Base-by-base conservation (phyloP, 305 asterid genomes). In the Coffea humblotiana region DNA sequence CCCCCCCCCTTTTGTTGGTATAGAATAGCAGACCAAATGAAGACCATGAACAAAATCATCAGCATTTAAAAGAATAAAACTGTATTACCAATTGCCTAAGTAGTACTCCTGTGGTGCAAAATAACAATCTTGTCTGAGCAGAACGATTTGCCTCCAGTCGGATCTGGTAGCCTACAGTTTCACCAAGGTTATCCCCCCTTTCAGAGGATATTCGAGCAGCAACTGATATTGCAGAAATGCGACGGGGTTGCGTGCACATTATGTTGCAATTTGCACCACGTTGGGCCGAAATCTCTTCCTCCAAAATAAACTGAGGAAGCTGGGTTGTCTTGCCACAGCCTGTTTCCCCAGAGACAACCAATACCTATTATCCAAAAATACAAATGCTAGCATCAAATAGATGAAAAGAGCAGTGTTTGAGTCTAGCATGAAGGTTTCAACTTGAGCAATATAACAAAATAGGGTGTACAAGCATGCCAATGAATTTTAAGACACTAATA, bases 311-410 rank as follows among this genome's bases (percentile, higher is more conserved):
- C 61, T 95, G 99, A 84, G 99, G 99, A 85, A 95, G 99, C 88
- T 95, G 99, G 52, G 99, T 95, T 35, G 99, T 94, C 85, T 95
- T 95, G 61, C 99, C 99, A 87, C 99, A 94, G 61, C 99, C 99
- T 75, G 99, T 95, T 91, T 95, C 99, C 83, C 99, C 99, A 15
- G 99, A 95, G 65, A 95, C 98, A 83, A 95, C 94, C 83, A 94
- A 88, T 77, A 95, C 98, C 99, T 95, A 88, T 73, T 81, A 82
- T 66, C 60, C 52, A 60, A 23, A 23, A 47, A 60, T n/a, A 40
- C 6, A 1, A 71, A 75, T 21, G 15, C 19, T 23, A 25, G 43
- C 32, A 56, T 56, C 23, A 74, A 74, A 47, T 35, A 35, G 8
- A 47, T 56, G 43, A 37, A 58, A 32, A 75, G 9, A 54, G 40